Evolutionary conservation across 1,139 yeast genomes (phyloP).

Genomic region (Diutina mesorugosa): DNA sequence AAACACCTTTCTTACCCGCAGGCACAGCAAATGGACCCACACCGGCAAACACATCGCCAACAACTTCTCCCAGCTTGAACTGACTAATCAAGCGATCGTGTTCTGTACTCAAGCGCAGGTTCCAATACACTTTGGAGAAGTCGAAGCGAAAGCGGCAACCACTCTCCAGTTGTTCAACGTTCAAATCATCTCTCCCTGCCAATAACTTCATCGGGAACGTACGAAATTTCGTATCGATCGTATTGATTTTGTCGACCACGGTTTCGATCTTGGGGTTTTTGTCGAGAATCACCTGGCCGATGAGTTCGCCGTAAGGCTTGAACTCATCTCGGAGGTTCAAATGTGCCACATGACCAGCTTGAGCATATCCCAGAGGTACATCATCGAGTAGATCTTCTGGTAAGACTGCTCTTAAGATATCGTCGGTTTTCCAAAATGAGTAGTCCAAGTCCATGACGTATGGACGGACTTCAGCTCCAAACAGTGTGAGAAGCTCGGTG

Average conservation of each 20-base stretch:
- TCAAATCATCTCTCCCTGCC: constrained; percentile 65
- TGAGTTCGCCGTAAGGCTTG: constrained; percentile 66
- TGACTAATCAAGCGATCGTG: constrained; percentile 65
- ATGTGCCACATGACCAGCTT: constrained; percentile 95
- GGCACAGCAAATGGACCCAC: constrained; percentile 98
- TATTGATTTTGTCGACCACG: constrained; percentile 87
- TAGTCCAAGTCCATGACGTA: constrained; percentile 53
- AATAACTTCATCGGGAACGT: constrained; percentile 89
- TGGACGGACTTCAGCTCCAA: constrained; percentile 34
- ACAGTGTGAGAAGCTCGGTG: constrained; percentile 29
- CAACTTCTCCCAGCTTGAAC: constrained; percentile 56
- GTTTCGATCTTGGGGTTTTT: constrained; percentile 71
- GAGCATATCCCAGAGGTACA: constrained; percentile 82
- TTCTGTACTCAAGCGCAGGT: constrained; percentile 86
- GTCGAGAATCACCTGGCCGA: constrained; percentile 85
- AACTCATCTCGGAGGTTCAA: constrained; percentile 75
- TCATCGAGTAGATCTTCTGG: constrained; percentile 65
- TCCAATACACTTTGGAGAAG: constrained; percentile 94
- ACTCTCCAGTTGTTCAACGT: constrained; percentile 82
- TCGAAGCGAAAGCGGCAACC: constrained; percentile 81
- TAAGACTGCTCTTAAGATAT: constrained; percentile 60
- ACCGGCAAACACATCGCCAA: constrained; percentile 96
- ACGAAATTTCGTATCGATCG: constrained; percentile 78
- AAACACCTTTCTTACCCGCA: constrained; percentile 71
- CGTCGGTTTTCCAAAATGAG: constrained; percentile 81